Conservation (phyloP, 1,284 basidiomycete species). For the Tilletiopsis washingtonensis region DNA sequence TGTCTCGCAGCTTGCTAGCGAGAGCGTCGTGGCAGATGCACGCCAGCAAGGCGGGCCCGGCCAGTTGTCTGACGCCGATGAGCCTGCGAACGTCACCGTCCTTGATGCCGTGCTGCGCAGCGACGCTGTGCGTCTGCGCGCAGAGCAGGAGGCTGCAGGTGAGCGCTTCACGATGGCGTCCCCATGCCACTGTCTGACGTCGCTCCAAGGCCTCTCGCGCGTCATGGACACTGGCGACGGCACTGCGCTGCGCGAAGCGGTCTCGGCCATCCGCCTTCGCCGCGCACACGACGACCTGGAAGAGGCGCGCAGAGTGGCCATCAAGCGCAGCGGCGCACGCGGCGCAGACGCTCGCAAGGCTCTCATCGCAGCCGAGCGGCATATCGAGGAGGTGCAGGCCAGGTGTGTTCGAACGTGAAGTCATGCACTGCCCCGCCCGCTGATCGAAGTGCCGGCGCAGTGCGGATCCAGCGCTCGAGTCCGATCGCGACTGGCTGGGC, state of each 20-base stretch:
- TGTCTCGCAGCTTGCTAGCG: conserved; percentile 54
- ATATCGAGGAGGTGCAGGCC: conserved; percentile 41
- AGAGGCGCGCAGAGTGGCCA: conserved; percentile 56
- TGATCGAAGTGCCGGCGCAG: not conserved
- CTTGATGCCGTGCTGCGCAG: conserved; percentile 48
- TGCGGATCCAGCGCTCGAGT: not conserved
- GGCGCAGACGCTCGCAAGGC: conserved; percentile 58
- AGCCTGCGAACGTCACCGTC: conserved; percentile 18
- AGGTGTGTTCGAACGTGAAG: conserved; percentile 23
- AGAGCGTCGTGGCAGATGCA: conserved; percentile 29
- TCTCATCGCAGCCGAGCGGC: conserved; percentile 54
- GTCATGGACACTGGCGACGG: conserved; percentile 26
- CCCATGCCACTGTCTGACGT: too few relatives aligned
- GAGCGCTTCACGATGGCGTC: too few relatives aligned
- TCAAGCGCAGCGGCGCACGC: conserved; percentile 57
- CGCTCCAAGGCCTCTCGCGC: not conserved
- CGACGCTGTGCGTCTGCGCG: conserved; percentile 39
- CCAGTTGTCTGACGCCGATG: conserved; percentile 2
- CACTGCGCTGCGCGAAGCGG: conserved; percentile 23
- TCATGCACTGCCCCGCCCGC: not conserved
- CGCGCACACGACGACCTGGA: conserved; percentile 50
- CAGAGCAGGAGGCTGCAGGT: conserved; percentile 34
- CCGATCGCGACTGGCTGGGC: conserved; percentile 23
- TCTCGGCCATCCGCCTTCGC: conserved; percentile 31
- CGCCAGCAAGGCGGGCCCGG: too few relatives aligned